Conservation (phyloP, 2,329 filamentous ascomycete genomes). For the Coniochaeta sp. region DNA sequence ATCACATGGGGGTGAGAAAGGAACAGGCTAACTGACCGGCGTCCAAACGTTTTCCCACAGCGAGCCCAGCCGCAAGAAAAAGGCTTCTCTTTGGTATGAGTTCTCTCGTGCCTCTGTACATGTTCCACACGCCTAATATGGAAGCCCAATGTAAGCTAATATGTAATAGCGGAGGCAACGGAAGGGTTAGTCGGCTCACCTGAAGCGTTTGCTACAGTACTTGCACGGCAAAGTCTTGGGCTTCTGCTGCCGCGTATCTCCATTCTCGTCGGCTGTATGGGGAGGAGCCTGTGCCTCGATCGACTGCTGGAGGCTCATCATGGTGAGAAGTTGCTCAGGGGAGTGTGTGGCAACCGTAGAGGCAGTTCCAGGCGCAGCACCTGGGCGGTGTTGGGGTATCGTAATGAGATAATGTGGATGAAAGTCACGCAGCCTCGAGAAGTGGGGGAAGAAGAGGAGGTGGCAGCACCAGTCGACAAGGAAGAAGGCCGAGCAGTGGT, state of each 20-base stretch:
- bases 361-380: constrained; percentile 4
- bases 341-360: not conserved
- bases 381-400: constrained; percentile 16
- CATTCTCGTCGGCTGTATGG: constrained; percentile 45
- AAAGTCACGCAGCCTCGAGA: constrained; percentile 14
- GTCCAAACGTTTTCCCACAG: constrained; percentile 55
- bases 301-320: not conserved
- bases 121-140: constrained; percentile 52
- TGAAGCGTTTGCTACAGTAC: constrained; percentile 56
- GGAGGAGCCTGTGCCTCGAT: constrained; percentile 2
- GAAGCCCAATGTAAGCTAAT: constrained; percentile 32
- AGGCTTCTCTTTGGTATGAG: constrained; percentile 59
- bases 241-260: constrained; percentile 48
- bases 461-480: constrained; percentile 17
- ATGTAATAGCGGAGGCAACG: constrained; percentile 18
- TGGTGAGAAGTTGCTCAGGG: not conserved
- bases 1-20: constrained; percentile 6
- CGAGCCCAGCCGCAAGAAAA: constrained; percentile 52
- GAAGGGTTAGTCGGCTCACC: constrained; percentile 32
- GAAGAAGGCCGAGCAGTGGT: constrained; percentile 17
- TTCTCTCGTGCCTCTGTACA: constrained; percentile 56
- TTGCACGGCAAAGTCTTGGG: constrained; percentile 56
- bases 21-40: constrained; percentile 41
- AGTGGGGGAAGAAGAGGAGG: constrained; percentile 9
- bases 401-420: constrained; percentile 10